Base-by-base conservation (phyloP, 2,329 filamentous ascomycete species). In the Ophiostoma sp. region DNA sequence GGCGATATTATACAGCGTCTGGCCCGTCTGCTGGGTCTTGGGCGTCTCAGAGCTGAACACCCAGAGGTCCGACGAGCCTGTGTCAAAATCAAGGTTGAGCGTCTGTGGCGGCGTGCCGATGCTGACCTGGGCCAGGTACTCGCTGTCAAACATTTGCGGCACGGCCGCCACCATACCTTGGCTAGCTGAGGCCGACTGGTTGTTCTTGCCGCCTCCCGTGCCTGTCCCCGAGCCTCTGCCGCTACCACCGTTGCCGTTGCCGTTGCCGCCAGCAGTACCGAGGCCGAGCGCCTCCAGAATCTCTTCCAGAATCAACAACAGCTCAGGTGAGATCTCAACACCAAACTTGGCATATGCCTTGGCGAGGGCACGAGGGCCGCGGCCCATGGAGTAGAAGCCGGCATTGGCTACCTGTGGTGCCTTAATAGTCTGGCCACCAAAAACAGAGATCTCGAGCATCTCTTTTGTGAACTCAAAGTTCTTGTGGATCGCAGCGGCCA, bases 61-160 rank as follows among this genome's bases (percentile, higher is more conserved):
- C 67, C 67, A 68, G 5, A 68, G 63, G 14, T 66, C 52, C 12
- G 49, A 40, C 44, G 64, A 68, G 64, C 67, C 67, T 27, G 67
- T 68, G 67, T 68, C 67, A 38, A 68, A 36, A 8, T 64, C 18
- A n/a, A 68, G n/a, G 14, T 42, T 58, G 14, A 68, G 38, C 6
- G 18, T 52, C 66, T 68, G 66, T 27, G 62, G 40, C 40, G 62
- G 66, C 40, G 66, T 67, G 47, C 66, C 66, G n/a, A 67, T 67
- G 36, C 80, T 83, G 67, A 90, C 87, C 0, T 87, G 85, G 44
- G 81, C 81, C 62, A 86, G 77, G 70, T 85, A 86, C 66, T 84
- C 80, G 41, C 75, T 75, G 72, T 85, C 84, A 68, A 80, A 77
- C 40, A 78, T 72, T 69, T 81, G 76, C 0, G 84, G 83, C 18